These are phyloP conservation scores for Botryotinia globosa DNA, from an alignment of 2,329 filamentous ascomycete genomes.

Conservation along the genomic window DNA sequence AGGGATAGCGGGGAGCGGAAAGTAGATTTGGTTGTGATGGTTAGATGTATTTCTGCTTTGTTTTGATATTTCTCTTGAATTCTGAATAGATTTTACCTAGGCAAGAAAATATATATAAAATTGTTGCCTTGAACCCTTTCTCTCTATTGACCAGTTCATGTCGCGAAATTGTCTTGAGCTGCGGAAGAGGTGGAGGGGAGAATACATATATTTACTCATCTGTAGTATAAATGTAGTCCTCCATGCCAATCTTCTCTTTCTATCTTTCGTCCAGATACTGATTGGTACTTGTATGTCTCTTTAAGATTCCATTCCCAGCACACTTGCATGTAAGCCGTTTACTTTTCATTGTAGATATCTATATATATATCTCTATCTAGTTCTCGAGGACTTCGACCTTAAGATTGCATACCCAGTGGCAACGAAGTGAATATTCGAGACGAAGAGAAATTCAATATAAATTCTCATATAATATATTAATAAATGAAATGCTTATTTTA, in stretches of 20 bases:
- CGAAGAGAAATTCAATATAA: too few relatives aligned
- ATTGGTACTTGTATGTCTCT: not conserved
- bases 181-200: rapidly evolving
- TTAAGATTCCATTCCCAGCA: not conserved
- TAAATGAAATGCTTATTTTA: too few relatives aligned
- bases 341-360: not conserved
- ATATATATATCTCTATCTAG: not conserved
- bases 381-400: not conserved
- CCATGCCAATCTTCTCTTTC: not conserved
- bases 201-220: not conserved
- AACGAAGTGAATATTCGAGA: too few relatives aligned
- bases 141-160: not conserved
- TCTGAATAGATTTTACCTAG: rapidly evolving
- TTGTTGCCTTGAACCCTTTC: not conserved
- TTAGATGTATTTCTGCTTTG: not conserved
- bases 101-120: not conserved
- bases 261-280: not conserved
- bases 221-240: not conserved
- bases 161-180: not conserved
- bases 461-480: too few relatives aligned
- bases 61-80: not conserved
- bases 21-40: not conserved
- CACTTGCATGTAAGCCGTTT: not conserved
- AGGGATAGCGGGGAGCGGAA: too few relatives aligned
- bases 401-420: too few relatives aligned